Evolutionary conservation across 2,329 filamentous ascomycete species (phyloP).

Genomic region (Fusarium sp.): DNA sequence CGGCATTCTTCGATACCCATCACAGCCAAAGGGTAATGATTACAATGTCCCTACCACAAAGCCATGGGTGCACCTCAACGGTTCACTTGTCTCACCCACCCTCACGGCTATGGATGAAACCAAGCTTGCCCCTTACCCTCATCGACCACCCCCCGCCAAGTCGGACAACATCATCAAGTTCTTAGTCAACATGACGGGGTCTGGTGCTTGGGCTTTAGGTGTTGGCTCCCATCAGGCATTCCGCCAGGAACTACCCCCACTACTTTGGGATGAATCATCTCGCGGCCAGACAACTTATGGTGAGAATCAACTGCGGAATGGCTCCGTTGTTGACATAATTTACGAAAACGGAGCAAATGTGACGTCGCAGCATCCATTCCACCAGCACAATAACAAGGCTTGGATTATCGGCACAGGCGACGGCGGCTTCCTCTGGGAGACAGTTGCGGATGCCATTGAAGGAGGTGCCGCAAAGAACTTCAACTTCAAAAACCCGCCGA

Average conservation of each 20-base stretch:
- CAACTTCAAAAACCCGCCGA: background rate
- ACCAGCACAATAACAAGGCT: background rate
- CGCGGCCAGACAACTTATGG: background rate
- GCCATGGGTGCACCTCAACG: background rate
- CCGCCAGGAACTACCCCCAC: background rate
- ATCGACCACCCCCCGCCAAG: background rate
- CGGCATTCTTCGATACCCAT: background rate
- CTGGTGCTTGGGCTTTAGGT: background rate
- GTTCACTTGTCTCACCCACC: background rate
- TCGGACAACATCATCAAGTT: background rate
- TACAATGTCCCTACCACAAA: background rate
- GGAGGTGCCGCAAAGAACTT: background rate
- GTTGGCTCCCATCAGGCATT: background rate
- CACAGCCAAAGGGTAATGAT: background rate
- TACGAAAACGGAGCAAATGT: background rate
- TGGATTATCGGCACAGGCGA: background rate
- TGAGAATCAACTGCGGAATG: background rate
- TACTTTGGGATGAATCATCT: background rate
- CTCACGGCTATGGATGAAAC: background rate
- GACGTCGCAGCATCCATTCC: background rate
- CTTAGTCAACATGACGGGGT: background rate
- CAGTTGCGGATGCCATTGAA: background rate
- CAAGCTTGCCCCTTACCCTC: background rate
- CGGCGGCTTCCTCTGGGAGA: background rate
- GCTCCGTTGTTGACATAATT: background rate